A percentile compares a stretch with the other conserved stretches of the same genome.
These are phyloP conservation scores for Suillus lakei DNA, from an alignment of 768 basidiomycete species.

Conservation along the genomic window DNA sequence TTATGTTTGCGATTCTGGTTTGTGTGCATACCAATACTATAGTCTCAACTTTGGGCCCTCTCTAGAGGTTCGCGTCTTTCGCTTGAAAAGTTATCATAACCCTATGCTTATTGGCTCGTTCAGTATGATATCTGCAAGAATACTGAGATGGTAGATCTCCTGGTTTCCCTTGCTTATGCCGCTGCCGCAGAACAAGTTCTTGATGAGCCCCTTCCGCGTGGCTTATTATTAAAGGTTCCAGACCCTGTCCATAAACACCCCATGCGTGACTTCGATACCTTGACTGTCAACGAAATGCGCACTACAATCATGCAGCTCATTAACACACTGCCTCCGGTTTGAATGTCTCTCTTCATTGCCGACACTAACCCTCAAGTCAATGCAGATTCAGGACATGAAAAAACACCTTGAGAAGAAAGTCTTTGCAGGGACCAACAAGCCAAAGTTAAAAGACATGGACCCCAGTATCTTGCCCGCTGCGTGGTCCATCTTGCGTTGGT, in stretches of 20 bases:
- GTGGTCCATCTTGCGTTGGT: slow-evolving; percentile 72
- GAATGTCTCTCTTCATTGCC: slow-evolving; percentile 16
- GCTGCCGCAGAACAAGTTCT: slow-evolving; percentile 58
- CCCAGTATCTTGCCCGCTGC: slow-evolving; percentile 57
- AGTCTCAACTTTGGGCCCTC: slow-evolving; percentile 66
- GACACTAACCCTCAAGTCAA: neutral
- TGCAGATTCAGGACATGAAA: slow-evolving; percentile 61
- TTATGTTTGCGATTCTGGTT: slow-evolving; percentile 67
- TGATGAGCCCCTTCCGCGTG: slow-evolving; percentile 62
- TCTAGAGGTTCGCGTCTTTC: slow-evolving; percentile 54
- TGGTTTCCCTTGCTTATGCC: slow-evolving; percentile 64
- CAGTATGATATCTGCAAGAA: slow-evolving; percentile 76
- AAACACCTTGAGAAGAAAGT: slow-evolving; percentile 56
- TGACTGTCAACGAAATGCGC: slow-evolving; percentile 51
- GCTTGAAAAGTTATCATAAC: neutral
- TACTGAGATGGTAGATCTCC: slow-evolving; percentile 65
- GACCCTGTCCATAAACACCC: neutral
- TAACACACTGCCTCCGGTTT: slow-evolving; percentile 53
- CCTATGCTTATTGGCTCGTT: neutral
- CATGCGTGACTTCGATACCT: slow-evolving; percentile 57
- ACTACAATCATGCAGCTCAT: slow-evolving; percentile 47
- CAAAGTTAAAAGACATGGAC: slow-evolving; percentile 57
- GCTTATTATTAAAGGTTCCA: slow-evolving; percentile 62
- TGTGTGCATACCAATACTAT: slow-evolving; percentile 77
- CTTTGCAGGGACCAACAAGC: slow-evolving; percentile 54